These are phyloP conservation scores for Pseudomassariella vexata DNA, from an alignment of 2,329 filamentous ascomycete species.

Conservation along the genomic window DNA sequence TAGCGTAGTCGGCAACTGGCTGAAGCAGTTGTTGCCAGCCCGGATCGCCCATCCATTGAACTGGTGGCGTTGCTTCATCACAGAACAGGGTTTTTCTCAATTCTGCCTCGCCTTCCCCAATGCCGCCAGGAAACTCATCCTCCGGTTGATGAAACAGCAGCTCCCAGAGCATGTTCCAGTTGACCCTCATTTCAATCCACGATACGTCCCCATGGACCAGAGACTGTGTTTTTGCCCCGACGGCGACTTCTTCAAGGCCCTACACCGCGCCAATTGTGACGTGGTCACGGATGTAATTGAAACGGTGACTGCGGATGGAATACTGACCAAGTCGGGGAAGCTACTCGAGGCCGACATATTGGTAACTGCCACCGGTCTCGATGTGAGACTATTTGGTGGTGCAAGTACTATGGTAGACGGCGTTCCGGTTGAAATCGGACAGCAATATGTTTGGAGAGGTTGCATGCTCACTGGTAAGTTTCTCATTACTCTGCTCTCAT, in stretches of 20 bases:
- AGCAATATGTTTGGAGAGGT: slow-evolving; percentile 50
- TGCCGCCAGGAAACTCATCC: slow-evolving; percentile 36
- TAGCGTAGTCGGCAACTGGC: slow-evolving; percentile 25
- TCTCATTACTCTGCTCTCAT: too few relatives aligned
- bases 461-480: slow-evolving; percentile 56
- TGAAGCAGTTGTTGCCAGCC: slow-evolving; percentile 33
- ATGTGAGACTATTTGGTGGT: slow-evolving; percentile 48
- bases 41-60: slow-evolving; percentile 38
- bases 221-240: slow-evolving; percentile 54
- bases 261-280: slow-evolving; percentile 32
- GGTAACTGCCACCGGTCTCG: slow-evolving; percentile 58
- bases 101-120: slow-evolving; percentile 45
- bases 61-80: slow-evolving; percentile 35
- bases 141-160: slow-evolving; percentile 32
- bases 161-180: slow-evolving; percentile 41
- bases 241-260: slow-evolving; percentile 36
- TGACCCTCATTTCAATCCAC: slow-evolving; percentile 48
- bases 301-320: slow-evolving; percentile 32
- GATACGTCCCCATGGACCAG: slow-evolving; percentile 59
- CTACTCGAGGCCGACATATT: slow-evolving; percentile 53
- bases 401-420: slow-evolving; percentile 46
- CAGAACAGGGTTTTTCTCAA: slow-evolving; percentile 29
- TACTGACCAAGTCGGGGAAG: slow-evolving; percentile 34
- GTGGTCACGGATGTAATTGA: slow-evolving; percentile 40
- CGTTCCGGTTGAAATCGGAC: slow-evolving; percentile 30